Percentiles rank a stretch among this genome's conserved stretches.
These are phyloP conservation scores for Mucor circinelloides DNA, from an alignment of 371 early-diverging fungal species.

Conservation along the genomic window DNA sequence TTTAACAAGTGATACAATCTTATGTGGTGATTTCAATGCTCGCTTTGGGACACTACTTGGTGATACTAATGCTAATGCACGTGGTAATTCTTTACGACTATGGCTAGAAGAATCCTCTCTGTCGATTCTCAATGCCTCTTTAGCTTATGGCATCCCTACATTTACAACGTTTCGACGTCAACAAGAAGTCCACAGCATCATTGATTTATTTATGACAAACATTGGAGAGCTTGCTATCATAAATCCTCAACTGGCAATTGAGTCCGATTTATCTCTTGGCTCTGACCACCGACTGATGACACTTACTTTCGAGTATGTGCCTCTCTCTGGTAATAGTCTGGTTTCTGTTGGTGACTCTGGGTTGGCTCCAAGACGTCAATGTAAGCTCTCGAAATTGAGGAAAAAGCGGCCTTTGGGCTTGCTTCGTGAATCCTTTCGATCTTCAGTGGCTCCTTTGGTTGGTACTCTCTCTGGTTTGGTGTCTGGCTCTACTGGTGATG, in stretches of 20 bases:
- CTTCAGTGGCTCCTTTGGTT: background rate
- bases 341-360: background rate
- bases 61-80: background rate
- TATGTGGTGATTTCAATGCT: too few species aligned
- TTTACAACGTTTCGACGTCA: background rate
- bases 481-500: background rate
- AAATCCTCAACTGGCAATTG: background rate
- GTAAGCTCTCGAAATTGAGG: constrained; percentile 13
- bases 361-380: background rate
- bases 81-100: too few species aligned
- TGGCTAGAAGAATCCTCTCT: background rate
- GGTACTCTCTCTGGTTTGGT: background rate
- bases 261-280: constrained; percentile 9
- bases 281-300: constrained; percentile 14
- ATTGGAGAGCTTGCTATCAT: background rate
- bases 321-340: background rate
- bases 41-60: background rate
- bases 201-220: constrained; percentile 12
- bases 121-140: background rate
- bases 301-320: background rate
- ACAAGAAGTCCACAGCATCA: background rate
- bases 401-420: background rate
- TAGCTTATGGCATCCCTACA: constrained; percentile 6
- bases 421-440: background rate
- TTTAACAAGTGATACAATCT: too few species aligned